These are phyloP conservation scores for Leishmania braziliensis DNA, from an alignment of 208 protist genomes.

Conservation along the genomic window DNA sequence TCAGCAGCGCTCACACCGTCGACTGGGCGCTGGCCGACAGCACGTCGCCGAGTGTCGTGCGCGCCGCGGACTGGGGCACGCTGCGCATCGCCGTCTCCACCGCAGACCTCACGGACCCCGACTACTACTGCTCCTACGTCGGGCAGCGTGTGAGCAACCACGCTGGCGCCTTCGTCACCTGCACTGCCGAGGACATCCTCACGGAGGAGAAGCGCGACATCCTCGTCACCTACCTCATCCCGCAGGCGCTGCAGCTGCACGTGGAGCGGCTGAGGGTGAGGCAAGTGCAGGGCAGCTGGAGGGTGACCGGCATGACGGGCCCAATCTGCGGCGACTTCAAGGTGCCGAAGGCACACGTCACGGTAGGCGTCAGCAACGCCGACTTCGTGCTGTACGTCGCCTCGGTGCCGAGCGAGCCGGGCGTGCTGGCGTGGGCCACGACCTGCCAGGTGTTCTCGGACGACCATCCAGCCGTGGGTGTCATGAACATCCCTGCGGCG, in stretches of 20 bases:
- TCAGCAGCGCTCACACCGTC: background rate
- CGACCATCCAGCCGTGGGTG: conserved; percentile 39
- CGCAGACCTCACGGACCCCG: conserved; percentile 35
- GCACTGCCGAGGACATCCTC: conserved; percentile 35
- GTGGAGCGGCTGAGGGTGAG: conserved; percentile 51
- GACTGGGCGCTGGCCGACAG: background rate
- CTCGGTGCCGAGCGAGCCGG: conserved; percentile 26
- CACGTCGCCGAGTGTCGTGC: background rate
- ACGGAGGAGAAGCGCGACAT: conserved; percentile 36
- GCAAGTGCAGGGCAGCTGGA: conserved; percentile 17
- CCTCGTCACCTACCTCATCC: conserved; percentile 39
- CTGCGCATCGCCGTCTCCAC: conserved; percentile 49
- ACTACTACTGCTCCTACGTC: conserved; percentile 42
- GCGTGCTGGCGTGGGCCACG: conserved; percentile 43
- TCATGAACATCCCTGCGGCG: conserved; percentile 50
- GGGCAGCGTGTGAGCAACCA: conserved; percentile 26
- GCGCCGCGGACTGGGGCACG: conserved; percentile 17
- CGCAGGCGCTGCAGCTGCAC: conserved; percentile 54
- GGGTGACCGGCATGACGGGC: conserved; percentile 14
- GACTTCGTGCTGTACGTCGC: conserved; percentile 80
- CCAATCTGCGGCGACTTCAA: background rate
- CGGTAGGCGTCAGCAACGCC: conserved; percentile 31
- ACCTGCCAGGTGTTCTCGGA: conserved; percentile 32
- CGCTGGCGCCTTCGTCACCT: conserved; percentile 19
- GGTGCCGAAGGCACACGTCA: conserved; percentile 35